These are phyloP conservation scores for Astrothelium macrocarpum DNA, from an alignment of 495 filamentous ascomycete species.

Conservation along the genomic window DNA sequence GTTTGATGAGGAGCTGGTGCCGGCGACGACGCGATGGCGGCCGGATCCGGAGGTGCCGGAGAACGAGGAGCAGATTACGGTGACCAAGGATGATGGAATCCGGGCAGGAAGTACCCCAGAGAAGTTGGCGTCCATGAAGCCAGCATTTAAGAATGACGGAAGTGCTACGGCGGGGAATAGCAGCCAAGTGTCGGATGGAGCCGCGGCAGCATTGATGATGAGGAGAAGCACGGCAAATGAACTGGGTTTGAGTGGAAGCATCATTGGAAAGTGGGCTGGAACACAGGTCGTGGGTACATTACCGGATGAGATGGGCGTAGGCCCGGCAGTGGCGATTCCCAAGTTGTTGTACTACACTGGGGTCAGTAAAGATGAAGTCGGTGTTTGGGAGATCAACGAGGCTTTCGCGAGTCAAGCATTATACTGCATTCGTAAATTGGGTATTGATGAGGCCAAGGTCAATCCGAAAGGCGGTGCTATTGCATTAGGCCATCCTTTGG, in stretches of 20 bases:
- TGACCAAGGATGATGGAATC: constrained; percentile 75
- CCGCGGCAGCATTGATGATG: constrained; percentile 74
- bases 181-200: constrained; percentile 78
- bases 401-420: constrained; percentile 86
- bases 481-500: constrained; percentile 35
- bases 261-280: constrained; percentile 72
- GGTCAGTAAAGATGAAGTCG: constrained; percentile 56
- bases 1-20: constrained; percentile 72
- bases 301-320: constrained; percentile 91
- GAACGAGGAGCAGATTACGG: constrained; percentile 49
- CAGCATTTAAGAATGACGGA: constrained; percentile 66
- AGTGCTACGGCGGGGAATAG: constrained; percentile 80
- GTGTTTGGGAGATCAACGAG: constrained; percentile 95
- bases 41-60: constrained; percentile 54
- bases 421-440: constrained; percentile 67
- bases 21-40: constrained; percentile 53
- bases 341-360: constrained; percentile 60
- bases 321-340: constrained; percentile 77
- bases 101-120: constrained; percentile 54
- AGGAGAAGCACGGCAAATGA: constrained; percentile 68
- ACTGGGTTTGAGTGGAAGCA: constrained; percentile 55
- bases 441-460: constrained; percentile 50
- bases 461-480: constrained; percentile 61
- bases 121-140: constrained; percentile 68
- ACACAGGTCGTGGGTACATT: constrained; percentile 63